Conservation (phyloP, 2,329 filamentous ascomycete species). For the Fusarium ambrosium region DNA sequence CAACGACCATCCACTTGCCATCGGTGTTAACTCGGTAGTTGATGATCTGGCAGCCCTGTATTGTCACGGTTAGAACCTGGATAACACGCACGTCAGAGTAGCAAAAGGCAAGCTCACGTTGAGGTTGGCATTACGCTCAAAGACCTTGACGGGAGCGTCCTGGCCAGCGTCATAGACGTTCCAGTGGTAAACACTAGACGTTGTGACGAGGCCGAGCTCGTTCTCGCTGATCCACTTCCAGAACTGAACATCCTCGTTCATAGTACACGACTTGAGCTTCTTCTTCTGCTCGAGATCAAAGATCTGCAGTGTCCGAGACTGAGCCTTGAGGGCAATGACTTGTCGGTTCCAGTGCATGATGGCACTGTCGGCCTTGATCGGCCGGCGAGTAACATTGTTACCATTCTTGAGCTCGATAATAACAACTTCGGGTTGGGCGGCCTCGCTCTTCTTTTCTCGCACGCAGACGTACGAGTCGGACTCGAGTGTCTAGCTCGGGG, state of each 20-base stretch:
- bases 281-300: slow-evolving; percentile 94
- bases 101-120: slow-evolving; percentile 68
- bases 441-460: slow-evolving; percentile 90
- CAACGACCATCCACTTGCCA: slow-evolving; percentile 98
- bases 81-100: background rate
- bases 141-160: slow-evolving; percentile 86
- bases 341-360: slow-evolving; percentile 99
- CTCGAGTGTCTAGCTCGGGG: slow-evolving; percentile 83
- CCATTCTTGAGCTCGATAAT: slow-evolving; percentile 98
- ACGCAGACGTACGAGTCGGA: slow-evolving; percentile 97
- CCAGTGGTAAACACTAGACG: slow-evolving; percentile 95
- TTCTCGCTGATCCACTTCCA: slow-evolving; percentile 99
- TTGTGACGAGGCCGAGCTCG: slow-evolving; percentile 90
- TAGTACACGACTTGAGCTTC: slow-evolving; percentile 96
- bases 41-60: slow-evolving; percentile 96
- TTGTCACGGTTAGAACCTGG: slow-evolving; percentile 33
- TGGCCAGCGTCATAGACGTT: slow-evolving; percentile 91
- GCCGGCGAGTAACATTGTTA: slow-evolving; percentile 93
- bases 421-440: slow-evolving; percentile 90
- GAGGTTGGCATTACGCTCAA: slow-evolving; percentile 93
- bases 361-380: slow-evolving; percentile 99
- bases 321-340: slow-evolving; percentile 96
- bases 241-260: slow-evolving; percentile 97
- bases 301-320: slow-evolving; percentile 94
- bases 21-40: slow-evolving; percentile 98